A percentile compares a stretch with the other conserved stretches of the same genome.
phyloP scores from a whole-genome alignment of 495 filamentous ascomycete genomes.

The Lophium mytilinum region DNA sequence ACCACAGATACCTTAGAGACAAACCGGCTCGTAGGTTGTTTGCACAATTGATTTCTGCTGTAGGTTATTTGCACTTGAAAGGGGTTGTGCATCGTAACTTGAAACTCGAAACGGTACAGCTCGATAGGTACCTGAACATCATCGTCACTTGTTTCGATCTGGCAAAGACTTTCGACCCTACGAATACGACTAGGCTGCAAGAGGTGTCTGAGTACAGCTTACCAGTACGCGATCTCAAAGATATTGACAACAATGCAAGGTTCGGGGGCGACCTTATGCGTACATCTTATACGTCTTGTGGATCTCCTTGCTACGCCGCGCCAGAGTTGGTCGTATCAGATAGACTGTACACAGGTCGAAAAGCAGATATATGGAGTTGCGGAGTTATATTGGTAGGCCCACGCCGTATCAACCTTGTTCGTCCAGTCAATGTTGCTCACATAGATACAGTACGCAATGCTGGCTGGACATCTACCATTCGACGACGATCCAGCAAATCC shows the following conservation, averaged over 20 bases:
- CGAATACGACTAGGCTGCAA: constrained; percentile 73
- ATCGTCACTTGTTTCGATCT: constrained; percentile 99
- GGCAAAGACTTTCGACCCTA: constrained; percentile 89
- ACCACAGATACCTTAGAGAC: constrained; percentile 93
- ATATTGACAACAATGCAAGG: constrained; percentile 48
- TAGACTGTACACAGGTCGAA: constrained; percentile 92
- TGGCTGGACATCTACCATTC: constrained; percentile 96
- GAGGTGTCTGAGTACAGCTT: constrained; percentile 86
- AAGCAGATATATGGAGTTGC: constrained; percentile 98
- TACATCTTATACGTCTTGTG: constrained; percentile 64
- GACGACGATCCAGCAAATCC: constrained; percentile 98
- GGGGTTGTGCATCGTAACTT: constrained; percentile 96
- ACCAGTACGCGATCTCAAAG: constrained; percentile 71
- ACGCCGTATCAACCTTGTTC: not conserved
- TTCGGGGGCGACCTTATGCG: constrained; percentile 69
- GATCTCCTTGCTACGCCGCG: constrained; percentile 87
- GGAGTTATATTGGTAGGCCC: constrained; percentile 89
- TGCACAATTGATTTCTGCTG: constrained; percentile 90
- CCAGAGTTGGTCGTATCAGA: constrained; percentile 98
- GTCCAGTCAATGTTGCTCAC: not conserved
- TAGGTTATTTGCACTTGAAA: constrained; percentile 97
- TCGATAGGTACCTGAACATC: constrained; percentile 94
- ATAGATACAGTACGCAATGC: constrained; percentile 82
- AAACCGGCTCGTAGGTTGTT: constrained; percentile 81
- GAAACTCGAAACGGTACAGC: constrained; percentile 89